phyloP scores from a whole-genome alignment of 257 asterid genomes.

The Ilex aquifolium region DNA sequence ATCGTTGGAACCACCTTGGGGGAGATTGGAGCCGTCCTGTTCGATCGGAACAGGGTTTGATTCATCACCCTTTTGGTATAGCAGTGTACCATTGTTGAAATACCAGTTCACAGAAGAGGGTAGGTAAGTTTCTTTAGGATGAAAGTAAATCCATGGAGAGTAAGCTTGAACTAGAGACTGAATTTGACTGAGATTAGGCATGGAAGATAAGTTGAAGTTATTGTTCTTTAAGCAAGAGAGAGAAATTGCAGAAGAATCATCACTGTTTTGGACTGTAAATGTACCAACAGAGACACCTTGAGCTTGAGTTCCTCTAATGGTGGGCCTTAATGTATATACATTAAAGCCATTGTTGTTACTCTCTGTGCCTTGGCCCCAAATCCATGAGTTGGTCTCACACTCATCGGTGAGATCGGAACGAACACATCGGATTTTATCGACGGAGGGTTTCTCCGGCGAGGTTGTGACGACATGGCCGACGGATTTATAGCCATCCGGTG shows the following conservation, averaged over 20 bases:
- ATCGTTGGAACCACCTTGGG: slow-evolving; percentile 71
- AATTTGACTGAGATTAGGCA: slow-evolving; percentile 52
- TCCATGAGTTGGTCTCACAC: slow-evolving; percentile 39
- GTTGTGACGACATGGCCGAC: slow-evolving; percentile 63
- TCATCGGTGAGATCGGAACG: slow-evolving; percentile 59
- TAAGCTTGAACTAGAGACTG: slow-evolving; percentile 41
- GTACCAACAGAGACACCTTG: slow-evolving; percentile 45
- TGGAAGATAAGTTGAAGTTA: slow-evolving; percentile 27
- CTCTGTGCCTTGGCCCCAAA: slow-evolving; percentile 48
- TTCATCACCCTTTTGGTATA: slow-evolving; percentile 51
- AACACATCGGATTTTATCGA: slow-evolving; percentile 59
- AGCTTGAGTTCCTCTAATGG: slow-evolving; percentile 41
- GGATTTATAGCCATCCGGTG: slow-evolving; percentile 66
- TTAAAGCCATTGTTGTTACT: slow-evolving; percentile 24
- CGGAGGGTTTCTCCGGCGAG: slow-evolving; percentile 59
- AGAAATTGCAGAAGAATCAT: slow-evolving; percentile 9
- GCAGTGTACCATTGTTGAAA: slow-evolving; percentile 49
- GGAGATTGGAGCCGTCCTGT: slow-evolving; percentile 63
- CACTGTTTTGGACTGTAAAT: slow-evolving; percentile 23
- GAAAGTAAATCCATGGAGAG: slow-evolving; percentile 65
- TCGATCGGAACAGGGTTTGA: slow-evolving; percentile 43
- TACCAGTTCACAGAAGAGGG: slow-evolving; percentile 85
- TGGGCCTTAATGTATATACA: slow-evolving; percentile 46
- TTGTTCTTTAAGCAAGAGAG: slow-evolving; percentile 62
- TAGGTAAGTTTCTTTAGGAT: slow-evolving; percentile 55